Conservation (phyloP, 768 basidiomycete species). For the Steccherinum ochraceum region DNA sequence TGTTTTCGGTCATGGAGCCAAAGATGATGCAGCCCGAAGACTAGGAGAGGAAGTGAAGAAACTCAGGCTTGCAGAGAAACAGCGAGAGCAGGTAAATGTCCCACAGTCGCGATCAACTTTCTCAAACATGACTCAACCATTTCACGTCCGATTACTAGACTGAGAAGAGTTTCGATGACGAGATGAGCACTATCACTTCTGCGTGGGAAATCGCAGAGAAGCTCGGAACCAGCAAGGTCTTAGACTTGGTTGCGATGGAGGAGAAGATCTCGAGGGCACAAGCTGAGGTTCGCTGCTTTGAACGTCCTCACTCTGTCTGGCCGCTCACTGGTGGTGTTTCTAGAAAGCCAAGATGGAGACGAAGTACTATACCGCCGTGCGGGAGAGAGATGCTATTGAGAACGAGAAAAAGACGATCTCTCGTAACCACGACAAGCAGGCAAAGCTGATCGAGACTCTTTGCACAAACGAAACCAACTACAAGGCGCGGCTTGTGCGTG, state of each 20-base stretch:
- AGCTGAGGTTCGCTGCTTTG: conserved; percentile 60
- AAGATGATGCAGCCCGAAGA: conserved; percentile 52
- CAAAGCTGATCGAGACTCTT: conserved; percentile 59
- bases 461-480: conserved; percentile 59
- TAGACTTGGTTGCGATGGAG: conserved; percentile 71
- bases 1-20: conserved; percentile 57
- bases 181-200: no score
- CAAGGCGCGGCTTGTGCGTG: conserved; percentile 50
- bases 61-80: conserved; percentile 55
- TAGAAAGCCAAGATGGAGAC: conserved; percentile 96
- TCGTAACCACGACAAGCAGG: conserved; percentile 53
- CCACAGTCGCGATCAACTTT: no score
- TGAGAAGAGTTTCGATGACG: no score
- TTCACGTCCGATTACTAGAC: no score
- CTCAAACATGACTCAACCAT: no score
- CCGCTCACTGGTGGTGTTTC: not conserved
- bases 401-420: conserved; percentile 61
- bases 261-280: conserved; percentile 58
- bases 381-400: conserved; percentile 80
- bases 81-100: conserved; percentile 60
- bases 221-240: conserved; percentile 79
- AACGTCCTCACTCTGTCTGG: not conserved
- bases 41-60: conserved; percentile 66
- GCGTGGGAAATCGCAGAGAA: conserved; percentile 83
- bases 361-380: conserved; percentile 88